Evolutionary conservation across 1,139 yeast genomes (phyloP).

Genomic region (Pichia inconspicua): DNA sequence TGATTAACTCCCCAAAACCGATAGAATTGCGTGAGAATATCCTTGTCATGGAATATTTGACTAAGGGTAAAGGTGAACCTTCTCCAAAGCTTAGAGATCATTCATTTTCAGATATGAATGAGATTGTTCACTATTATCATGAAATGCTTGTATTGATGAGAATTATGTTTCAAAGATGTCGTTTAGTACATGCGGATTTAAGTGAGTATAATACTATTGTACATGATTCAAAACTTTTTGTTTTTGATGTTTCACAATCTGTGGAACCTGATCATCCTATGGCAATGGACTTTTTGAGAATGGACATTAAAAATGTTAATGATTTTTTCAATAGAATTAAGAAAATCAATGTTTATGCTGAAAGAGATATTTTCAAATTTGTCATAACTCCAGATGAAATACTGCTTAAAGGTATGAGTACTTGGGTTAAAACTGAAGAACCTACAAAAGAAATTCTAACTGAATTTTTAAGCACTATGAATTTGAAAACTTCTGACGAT

Average conservation of each 20-base stretch:
- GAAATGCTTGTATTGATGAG: constrained; percentile 82
- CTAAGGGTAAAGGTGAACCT: constrained; percentile 59
- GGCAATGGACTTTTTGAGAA: constrained; percentile 87
- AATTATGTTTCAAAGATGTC: constrained; percentile 77
- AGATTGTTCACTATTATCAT: constrained; percentile 60
- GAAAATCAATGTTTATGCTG: constrained; percentile 72
- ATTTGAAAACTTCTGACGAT: constrained; percentile 36
- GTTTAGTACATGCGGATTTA: constrained; percentile 92
- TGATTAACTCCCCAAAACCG: constrained; percentile 91
- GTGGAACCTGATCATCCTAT: constrained; percentile 98
- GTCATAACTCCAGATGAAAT: constrained; percentile 37
- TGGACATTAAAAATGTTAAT: constrained; percentile 95
- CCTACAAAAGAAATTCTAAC: constrained; percentile 19
- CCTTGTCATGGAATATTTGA: constrained; percentile 85
- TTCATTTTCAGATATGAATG: constrained; percentile 55
- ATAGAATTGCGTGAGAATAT: constrained; percentile 83
- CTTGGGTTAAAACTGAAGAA: constrained; percentile 8
- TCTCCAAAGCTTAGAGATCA: constrained; percentile 85
- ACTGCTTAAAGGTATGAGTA: constrained; percentile 11
- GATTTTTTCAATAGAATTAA: constrained; percentile 70
- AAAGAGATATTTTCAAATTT: constrained; percentile 71
- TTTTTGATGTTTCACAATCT: constrained; percentile 94
- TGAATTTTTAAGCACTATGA: constrained; percentile 20
- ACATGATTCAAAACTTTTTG: constrained; percentile 70
- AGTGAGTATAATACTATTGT: constrained; percentile 91